Evolutionary conservation across 495 filamentous ascomycete genomes (phyloP).

Genomic region (Pseudomonodictys pantanalensis): DNA sequence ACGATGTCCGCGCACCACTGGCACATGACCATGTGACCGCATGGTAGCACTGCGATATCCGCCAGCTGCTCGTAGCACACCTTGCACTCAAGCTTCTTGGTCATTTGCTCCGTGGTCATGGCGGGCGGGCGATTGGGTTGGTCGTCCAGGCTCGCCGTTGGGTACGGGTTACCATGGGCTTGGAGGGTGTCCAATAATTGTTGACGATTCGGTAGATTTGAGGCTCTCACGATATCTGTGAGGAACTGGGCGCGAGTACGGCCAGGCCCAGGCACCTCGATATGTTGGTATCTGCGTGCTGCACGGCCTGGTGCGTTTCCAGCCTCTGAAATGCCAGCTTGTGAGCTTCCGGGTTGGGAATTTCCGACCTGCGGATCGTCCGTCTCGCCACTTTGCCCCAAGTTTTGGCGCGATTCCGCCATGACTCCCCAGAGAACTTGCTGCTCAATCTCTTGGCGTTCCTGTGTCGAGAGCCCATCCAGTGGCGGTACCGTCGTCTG

Average conservation of each 20-base stretch:
- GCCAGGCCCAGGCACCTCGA: too few species aligned
- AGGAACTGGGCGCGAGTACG: too few species aligned
- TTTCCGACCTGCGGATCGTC: too few species aligned
- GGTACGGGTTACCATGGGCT: too few species aligned
- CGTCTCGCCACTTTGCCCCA: too few species aligned
- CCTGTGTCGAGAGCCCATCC: background rate
- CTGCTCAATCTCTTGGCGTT: constrained; percentile 14
- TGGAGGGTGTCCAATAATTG: too few species aligned
- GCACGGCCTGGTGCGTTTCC: too few species aligned
- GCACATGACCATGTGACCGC: constrained; percentile 57
- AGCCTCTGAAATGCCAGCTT: too few species aligned
- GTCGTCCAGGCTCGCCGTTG: constrained; percentile 33
- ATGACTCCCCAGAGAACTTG: constrained; percentile 12
- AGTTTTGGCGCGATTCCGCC: constrained; percentile 3
- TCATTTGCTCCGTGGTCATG: constrained; percentile 48
- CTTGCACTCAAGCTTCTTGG: constrained; percentile 53
- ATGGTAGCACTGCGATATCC: constrained; percentile 54
- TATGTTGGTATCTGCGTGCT: too few species aligned
- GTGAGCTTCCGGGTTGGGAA: too few species aligned
- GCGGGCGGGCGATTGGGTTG: constrained; percentile 47
- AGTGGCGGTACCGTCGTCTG: background rate
- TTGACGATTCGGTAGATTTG: background rate
- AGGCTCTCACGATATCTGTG: too few species aligned
- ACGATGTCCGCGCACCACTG: constrained; percentile 43
- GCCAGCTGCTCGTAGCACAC: constrained; percentile 55